phyloP scores from a whole-genome alignment of 495 filamentous ascomycete species.

The Letharia columbiana region DNA sequence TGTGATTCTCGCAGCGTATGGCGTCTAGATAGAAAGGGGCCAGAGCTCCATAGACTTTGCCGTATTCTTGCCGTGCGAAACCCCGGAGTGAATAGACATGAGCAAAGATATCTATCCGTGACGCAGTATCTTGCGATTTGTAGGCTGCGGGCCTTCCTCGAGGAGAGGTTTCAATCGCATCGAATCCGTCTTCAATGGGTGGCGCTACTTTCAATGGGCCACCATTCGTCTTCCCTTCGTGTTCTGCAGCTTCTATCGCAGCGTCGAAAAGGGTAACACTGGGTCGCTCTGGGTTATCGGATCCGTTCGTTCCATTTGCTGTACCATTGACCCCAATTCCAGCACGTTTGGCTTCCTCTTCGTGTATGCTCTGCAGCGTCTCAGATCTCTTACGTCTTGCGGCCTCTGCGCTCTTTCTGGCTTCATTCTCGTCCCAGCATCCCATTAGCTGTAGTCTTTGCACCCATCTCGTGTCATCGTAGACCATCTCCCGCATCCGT shows the following conservation, averaged over 20 bases:
- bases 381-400: slow-evolving; percentile 59
- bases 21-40: slow-evolving; percentile 85
- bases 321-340: slow-evolving; percentile 32
- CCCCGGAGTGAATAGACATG: slow-evolving; percentile 72
- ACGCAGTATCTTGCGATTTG: slow-evolving; percentile 42
- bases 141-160: slow-evolving; percentile 11
- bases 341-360: slow-evolving; percentile 38
- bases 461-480: slow-evolving; percentile 96
- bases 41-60: slow-evolving; percentile 77
- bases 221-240: slow-evolving; percentile 14
- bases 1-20: slow-evolving; percentile 58
- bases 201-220: slow-evolving; percentile 16
- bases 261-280: slow-evolving; percentile 61
- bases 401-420: slow-evolving; percentile 68
- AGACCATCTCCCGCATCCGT: slow-evolving; percentile 95
- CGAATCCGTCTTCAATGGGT: slow-evolving; percentile 54
- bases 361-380: slow-evolving; percentile 43
- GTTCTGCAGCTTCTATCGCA: slow-evolving; percentile 40
- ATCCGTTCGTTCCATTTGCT: slow-evolving; percentile 24
- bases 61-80: slow-evolving; percentile 81
- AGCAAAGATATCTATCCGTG: slow-evolving; percentile 56
- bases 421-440: slow-evolving; percentile 87
- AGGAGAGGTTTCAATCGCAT: slow-evolving; percentile 48
- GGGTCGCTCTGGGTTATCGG: neutral
- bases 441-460: slow-evolving; percentile 73